Conservation (phyloP, 2,329 filamentous ascomycete species). For the Talaromyces sp. region DNA sequence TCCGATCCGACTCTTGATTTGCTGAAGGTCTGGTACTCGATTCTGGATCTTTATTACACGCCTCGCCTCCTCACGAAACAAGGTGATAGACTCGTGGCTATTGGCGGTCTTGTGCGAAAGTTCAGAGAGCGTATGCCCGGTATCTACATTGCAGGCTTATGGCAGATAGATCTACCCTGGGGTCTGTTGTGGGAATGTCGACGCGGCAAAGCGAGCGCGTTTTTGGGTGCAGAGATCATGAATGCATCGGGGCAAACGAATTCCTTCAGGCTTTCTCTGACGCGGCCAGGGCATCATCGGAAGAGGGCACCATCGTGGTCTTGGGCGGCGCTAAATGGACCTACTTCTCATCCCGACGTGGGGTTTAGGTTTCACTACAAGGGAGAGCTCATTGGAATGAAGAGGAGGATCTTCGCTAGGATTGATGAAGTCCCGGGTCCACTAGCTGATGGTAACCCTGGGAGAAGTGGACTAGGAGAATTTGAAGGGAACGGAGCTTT, state of each 20-base stretch:
- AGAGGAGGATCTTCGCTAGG: neutral
- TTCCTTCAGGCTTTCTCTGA: constrained; percentile 1
- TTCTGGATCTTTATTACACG: constrained; percentile 7
- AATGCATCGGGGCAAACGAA: neutral
- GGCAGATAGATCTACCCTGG: constrained; percentile 10
- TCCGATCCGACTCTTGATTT: neutral
- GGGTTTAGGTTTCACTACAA: neutral
- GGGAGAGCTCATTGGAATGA: neutral
- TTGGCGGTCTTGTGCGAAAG: constrained; percentile 4
- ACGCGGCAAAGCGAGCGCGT: neutral
- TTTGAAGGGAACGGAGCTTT: neutral
- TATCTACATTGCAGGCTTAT: neutral
- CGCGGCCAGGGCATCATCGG: neutral
- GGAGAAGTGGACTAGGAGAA: constrained; percentile 3
- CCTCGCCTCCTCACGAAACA: constrained; percentile 7
- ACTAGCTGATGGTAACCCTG: neutral
- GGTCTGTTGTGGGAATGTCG: constrained; percentile 12
- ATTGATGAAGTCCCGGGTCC: constrained; percentile 4
- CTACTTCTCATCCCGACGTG: neutral
- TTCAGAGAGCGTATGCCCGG: constrained; percentile 6
- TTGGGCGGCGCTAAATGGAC: constrained; percentile 8
- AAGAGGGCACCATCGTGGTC: constrained; percentile 9
- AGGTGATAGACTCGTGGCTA: constrained; percentile 4
- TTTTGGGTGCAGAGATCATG: neutral
- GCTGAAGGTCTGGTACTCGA: constrained; percentile 8